phyloP scores from a whole-genome alignment of 306 rosid genomes.

The Quercus variabilis region DNA sequence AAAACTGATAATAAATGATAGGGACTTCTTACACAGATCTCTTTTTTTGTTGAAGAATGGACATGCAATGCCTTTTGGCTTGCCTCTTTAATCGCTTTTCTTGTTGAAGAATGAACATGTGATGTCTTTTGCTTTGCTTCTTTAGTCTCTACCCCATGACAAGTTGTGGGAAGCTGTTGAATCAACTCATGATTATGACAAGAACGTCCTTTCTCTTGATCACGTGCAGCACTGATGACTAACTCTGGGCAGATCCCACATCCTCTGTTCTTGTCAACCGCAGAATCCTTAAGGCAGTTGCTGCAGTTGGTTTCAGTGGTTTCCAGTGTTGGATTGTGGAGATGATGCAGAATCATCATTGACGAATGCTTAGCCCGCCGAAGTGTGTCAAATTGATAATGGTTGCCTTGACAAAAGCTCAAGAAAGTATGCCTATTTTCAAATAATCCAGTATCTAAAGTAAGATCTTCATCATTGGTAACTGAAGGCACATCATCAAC shows the following conservation, averaged over 20 bases:
- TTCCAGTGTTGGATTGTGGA: constrained; percentile 13
- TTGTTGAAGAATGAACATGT: no score
- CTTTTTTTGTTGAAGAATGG: constrained; percentile 8
- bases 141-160: not conserved
- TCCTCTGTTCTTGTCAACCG: not conserved
- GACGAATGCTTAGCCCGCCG: constrained; percentile 69
- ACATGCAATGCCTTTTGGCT: not conserved
- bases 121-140: not conserved
- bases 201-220: constrained; percentile 23
- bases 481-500: constrained; percentile 31
- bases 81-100: not conserved
- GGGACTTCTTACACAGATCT: no score
- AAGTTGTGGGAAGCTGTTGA: constrained; percentile 15
- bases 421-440: constrained; percentile 37
- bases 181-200: constrained; percentile 43
- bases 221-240: no score
- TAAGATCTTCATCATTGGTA: constrained; percentile 44
- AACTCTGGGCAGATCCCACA: no score
- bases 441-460: constrained; percentile 34
- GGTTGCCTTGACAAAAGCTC: constrained; percentile 44
- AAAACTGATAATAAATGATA: not conserved
- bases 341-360: constrained; percentile 50
- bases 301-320: constrained; percentile 24
- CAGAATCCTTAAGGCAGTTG: constrained; percentile 30
- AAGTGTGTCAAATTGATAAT: constrained; percentile 56